Evolutionary conservation across 805 yeast genomes (phyloP).

Genomic region (Kregervanrija fluxuum): DNA sequence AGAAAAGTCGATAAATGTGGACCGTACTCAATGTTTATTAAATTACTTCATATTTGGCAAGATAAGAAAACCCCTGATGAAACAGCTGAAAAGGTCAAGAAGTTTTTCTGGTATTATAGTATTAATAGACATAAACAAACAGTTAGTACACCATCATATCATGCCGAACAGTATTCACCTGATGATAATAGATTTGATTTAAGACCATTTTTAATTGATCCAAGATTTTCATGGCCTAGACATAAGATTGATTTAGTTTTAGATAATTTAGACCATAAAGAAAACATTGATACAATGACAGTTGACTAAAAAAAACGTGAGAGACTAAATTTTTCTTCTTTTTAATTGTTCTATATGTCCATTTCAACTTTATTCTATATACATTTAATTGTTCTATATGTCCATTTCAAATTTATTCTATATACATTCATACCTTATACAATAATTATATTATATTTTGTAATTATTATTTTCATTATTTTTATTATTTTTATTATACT

Average conservation of each 20-base stretch:
- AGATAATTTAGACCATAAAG: constrained; percentile 40
- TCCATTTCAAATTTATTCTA: background rate
- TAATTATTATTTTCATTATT: background rate
- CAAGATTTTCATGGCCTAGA: constrained; percentile 84
- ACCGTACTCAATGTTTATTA: constrained; percentile 90
- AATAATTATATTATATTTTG: background rate
- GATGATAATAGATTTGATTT: constrained; percentile 96
- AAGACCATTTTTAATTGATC: constrained; percentile 91
- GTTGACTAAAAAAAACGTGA: constrained; percentile 37
- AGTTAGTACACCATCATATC: constrained; percentile 94
- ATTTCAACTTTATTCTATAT: background rate
- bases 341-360: background rate
- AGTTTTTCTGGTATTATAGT: constrained; percentile 89
- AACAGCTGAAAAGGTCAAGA: constrained; percentile 87
- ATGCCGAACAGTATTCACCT: constrained; percentile 97
- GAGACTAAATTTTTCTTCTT: too few relatives aligned
- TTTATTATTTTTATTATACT: background rate
- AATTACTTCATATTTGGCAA: constrained; percentile 87
- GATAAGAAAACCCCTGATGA: constrained; percentile 75
- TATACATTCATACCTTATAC: background rate
- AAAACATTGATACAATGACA: constrained; percentile 31
- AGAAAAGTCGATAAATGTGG: constrained; percentile 94
- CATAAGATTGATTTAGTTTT: constrained; percentile 81
- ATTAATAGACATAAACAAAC: constrained; percentile 96
- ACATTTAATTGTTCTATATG: background rate